Evolutionary conservation across 768 basidiomycete genomes (phyloP).

Genomic region (Leucocoprinus birnbaumii): DNA sequence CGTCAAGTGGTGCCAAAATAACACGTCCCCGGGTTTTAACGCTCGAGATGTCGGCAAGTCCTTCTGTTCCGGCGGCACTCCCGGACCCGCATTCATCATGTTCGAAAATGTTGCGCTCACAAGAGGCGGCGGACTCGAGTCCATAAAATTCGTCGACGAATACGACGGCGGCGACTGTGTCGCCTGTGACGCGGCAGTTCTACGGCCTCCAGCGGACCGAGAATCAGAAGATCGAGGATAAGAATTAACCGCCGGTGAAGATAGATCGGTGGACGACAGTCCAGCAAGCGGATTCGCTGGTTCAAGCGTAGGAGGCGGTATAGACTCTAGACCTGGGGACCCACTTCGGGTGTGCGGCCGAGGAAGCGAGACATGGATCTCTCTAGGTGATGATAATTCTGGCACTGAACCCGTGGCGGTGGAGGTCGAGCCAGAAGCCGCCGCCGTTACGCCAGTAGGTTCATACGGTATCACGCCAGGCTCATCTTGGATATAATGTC

Average conservation of each 20-base stretch:
- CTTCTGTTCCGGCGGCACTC: slow-evolving; percentile 28
- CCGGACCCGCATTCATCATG: slow-evolving; percentile 11
- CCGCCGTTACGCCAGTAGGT: slow-evolving; percentile 15
- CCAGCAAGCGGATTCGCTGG: slow-evolving; percentile 26
- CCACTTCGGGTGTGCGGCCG: slow-evolving; percentile 21
- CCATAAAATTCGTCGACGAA: slow-evolving; percentile 14
- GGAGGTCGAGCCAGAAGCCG: no score
- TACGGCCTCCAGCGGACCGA: slow-evolving; percentile 6
- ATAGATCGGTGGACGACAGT: slow-evolving; percentile 26
- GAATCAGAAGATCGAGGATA: slow-evolving; percentile 15
- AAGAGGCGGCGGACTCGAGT: slow-evolving; percentile 24
- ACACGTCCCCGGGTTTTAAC: slow-evolving; percentile 56
- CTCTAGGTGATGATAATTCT: slow-evolving; percentile 1
- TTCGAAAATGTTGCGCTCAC: slow-evolving; percentile 21
- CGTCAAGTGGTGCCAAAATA: slow-evolving; percentile 77
- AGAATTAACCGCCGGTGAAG: background rate
- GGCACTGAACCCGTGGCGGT: background rate
- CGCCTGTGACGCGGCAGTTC: slow-evolving; percentile 12
- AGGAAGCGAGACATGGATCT: slow-evolving; percentile 10
- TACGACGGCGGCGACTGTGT: slow-evolving; percentile 10
- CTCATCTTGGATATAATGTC: slow-evolving; percentile 62
- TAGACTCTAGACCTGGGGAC: slow-evolving; percentile 29
- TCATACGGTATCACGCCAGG: slow-evolving; percentile 55
- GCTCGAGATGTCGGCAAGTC: slow-evolving; percentile 35
- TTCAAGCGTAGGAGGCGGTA: slow-evolving; percentile 38